Percentiles rank a stretch among this genome's conserved stretches.
Conservation (phyloP, 2,329 filamentous ascomycete genomes). For the Thielaviopsis populi region DNA sequence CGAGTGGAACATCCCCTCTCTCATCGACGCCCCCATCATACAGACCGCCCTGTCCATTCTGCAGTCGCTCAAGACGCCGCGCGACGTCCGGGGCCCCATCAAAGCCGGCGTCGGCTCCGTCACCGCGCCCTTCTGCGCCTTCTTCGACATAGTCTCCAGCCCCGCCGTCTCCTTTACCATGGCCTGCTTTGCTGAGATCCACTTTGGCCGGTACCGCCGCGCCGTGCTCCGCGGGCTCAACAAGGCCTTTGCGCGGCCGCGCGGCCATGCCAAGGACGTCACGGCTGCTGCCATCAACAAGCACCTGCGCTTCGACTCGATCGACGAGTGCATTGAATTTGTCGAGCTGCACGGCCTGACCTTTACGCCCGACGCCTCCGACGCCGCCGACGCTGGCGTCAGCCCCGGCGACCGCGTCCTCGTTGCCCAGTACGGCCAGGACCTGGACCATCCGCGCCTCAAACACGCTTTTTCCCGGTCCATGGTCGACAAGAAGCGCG, state of each 20-base stretch:
- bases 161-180: constrained; percentile 49
- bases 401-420: constrained; percentile 20
- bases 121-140: constrained; percentile 32
- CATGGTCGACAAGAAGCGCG: constrained; percentile 47
- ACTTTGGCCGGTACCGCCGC: constrained; percentile 46
- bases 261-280: constrained; percentile 44
- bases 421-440: constrained; percentile 25
- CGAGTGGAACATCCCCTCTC: constrained; percentile 41
- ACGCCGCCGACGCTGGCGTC: constrained; percentile 25
- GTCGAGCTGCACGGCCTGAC: constrained; percentile 42
- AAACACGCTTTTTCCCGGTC: constrained; percentile 40
- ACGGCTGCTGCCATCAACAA: constrained; percentile 40
- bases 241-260: constrained; percentile 39
- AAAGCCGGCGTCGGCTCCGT: constrained; percentile 25
- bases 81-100: constrained; percentile 42
- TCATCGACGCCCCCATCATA: constrained; percentile 41
- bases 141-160: constrained; percentile 45
- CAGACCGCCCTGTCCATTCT: constrained; percentile 46
- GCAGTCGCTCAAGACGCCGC: constrained; percentile 44
- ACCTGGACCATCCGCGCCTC: constrained; percentile 34
- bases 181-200: constrained; percentile 55
- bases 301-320: constrained; percentile 51
- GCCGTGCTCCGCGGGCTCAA: constrained; percentile 41
- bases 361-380: constrained; percentile 29
- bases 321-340: constrained; percentile 50